Evolutionary conservation across 108 stramenopile species (phyloP), one percentile per base, ranked within the genome.

Genomic region (Tribonema minus): DNA sequence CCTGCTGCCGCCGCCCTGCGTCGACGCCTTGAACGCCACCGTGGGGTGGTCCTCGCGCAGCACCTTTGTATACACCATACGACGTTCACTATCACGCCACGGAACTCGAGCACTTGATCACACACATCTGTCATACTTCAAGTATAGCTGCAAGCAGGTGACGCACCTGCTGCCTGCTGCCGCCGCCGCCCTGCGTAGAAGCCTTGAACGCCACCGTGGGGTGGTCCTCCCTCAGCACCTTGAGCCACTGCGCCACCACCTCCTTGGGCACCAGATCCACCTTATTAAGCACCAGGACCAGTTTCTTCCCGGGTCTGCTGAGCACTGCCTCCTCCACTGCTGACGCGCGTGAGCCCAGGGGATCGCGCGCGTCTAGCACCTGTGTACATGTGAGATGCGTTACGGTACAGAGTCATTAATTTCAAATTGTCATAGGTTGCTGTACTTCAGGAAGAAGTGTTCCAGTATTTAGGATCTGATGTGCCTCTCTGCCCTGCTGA

Each of bases 281-380:
- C 84, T 99, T 99, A 86, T 99, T 99, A 68, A 99, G 62, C 1
- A 99, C 97, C n/a, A 97, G 80, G 12, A 99, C 95, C 88, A 99
- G 91, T 3, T 90, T 85, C 77, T 98, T 99, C 81, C 93, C 92
- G 26, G 88, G 77, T 63, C 91, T 91, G 28, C 88, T 80, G 63
- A 94, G 70, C 54, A 94, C 92, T 37, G 91, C 86, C 40, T 92
- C 89, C 78, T 96, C 95, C 59, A 99, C 85, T 25, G 92, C 88
- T 33, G 90, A 85, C 3, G 77, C 70, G 7, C 95, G 84, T 6
- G 92, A 93, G 26, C 94, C 95, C 46, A 95, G 76, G 5, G 99
- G 99, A 90, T 98, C 97, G 25, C 99, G 90, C 37, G 96, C 96
- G 87, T 99, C 99, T 68, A 99, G 46, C 9, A 54, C 46, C 46